Percentiles rank a stretch among this genome's conserved stretches.
Evolutionary conservation across 495 filamentous ascomycete genomes (phyloP).

Genomic region (Neohortaea acidophila): DNA sequence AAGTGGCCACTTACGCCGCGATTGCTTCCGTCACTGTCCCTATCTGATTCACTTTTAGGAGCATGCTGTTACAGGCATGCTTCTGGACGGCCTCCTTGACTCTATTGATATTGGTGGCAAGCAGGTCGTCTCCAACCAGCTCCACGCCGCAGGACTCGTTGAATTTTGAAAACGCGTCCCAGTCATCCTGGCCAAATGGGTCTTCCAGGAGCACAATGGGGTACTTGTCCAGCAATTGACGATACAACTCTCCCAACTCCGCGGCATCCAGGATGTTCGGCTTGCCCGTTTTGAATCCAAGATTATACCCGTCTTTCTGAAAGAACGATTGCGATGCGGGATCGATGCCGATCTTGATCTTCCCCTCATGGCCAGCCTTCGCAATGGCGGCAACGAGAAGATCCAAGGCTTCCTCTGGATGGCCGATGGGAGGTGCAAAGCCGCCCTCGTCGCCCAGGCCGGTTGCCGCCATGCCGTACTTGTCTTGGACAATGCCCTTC

Average conservation of each 20-base stretch:
- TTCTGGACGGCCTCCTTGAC: constrained; percentile 1
- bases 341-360: constrained; percentile 14
- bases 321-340: constrained; percentile 6
- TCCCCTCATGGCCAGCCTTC: constrained; percentile 5
- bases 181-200: constrained; percentile 11
- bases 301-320: constrained; percentile 2
- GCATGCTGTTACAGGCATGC: constrained; percentile 7
- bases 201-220: constrained; percentile 11
- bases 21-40: constrained; percentile 8
- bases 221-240: constrained; percentile 4
- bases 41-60: constrained; percentile 10
- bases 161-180: constrained; percentile 2
- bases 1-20: constrained; percentile 2
- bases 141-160: constrained; percentile 1
- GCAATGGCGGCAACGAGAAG: constrained; percentile 4
- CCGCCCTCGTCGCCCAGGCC: constrained; percentile 10
- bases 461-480: constrained; percentile 3
- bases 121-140: constrained; percentile 11
- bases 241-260: constrained; percentile 2
- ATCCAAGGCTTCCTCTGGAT: constrained; percentile 4
- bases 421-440: constrained; percentile 6
- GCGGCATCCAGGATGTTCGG: neutral
- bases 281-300: constrained; percentile 5
- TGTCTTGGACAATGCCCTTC: neutral
- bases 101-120: constrained; percentile 6